Percentiles rank a stretch among this genome's conserved stretches.
These are phyloP conservation scores for Rhizopogon vinicolor DNA, from an alignment of 768 basidiomycete species.

Conservation along the genomic window DNA sequence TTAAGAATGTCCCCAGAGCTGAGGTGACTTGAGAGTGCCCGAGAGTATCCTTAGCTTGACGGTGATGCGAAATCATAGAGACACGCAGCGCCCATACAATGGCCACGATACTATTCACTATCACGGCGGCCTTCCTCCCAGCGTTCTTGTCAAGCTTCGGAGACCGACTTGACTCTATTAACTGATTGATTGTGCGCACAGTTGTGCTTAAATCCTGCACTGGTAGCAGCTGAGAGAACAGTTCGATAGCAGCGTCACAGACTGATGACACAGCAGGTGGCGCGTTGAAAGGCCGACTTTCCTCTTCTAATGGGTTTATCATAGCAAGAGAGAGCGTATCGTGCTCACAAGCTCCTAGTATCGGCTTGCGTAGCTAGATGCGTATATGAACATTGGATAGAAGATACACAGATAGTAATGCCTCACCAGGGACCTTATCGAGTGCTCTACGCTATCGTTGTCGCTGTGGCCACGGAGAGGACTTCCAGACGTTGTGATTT, in stretches of 20 bases:
- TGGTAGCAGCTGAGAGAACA: slow-evolving; percentile 78
- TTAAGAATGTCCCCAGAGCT: slow-evolving; percentile 66
- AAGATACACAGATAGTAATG: background rate
- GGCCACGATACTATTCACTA: slow-evolving; percentile 75
- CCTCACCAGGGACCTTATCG: slow-evolving; percentile 73
- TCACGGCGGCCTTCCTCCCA: slow-evolving; percentile 80
- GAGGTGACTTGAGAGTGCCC: slow-evolving; percentile 60
- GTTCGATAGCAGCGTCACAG: slow-evolving; percentile 83
- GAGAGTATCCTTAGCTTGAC: slow-evolving; percentile 62
- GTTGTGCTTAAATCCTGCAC: slow-evolving; percentile 65
- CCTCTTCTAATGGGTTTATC: slow-evolving; percentile 36
- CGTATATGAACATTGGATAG: background rate
- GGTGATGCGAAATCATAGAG: slow-evolving; percentile 45
- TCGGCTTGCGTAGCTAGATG: slow-evolving; percentile 50
- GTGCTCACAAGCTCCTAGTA: slow-evolving; percentile 82
- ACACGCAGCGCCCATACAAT: slow-evolving; percentile 64
- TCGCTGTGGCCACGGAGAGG: slow-evolving; percentile 43
- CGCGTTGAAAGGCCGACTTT: slow-evolving; percentile 50
- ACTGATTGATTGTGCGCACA: slow-evolving; percentile 47
- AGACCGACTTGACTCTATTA: slow-evolving; percentile 65
- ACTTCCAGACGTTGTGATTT: slow-evolving; percentile 1
- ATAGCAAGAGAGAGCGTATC: slow-evolving; percentile 74
- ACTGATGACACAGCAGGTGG: slow-evolving; percentile 78
- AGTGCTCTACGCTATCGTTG: slow-evolving; percentile 74
- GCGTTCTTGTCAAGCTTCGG: slow-evolving; percentile 82